Evolutionary conservation across 2,329 filamentous ascomycete species (phyloP), one percentile per base, ranked within the genome.

Genomic region (Drechslera avenae): DNA sequence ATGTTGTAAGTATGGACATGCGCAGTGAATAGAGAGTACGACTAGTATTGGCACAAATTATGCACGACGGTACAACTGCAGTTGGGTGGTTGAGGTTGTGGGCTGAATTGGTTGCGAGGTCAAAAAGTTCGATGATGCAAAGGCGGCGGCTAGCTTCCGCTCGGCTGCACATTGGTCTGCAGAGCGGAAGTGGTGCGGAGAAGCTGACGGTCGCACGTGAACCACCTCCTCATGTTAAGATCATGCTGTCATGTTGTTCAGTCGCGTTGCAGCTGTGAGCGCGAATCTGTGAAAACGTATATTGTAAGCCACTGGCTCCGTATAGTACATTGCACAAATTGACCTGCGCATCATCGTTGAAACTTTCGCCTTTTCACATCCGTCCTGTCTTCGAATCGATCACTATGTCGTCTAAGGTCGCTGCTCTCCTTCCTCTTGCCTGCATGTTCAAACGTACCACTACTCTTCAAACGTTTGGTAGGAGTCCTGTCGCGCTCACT

Each of bases 111-210:
- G 31, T 37, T 51, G 50, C 31, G 13, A 45, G 52, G 30, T 42
- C 46, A 59, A 63, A 51, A 65, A 64, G 59, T 63, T 69, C 56
- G 18, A 69, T 70, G 66, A 68, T 62, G 64, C 63, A 57, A 53
- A 57, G 62, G 60, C 44, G 40, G 50, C 55, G 31, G 42, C 41
- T 52, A 50, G 46, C 48, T 42, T 43, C 39, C 48, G 50, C 56
- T 65, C 64, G 66, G 66, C 62, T 62, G 63, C 59, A 62, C 52
- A 47, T 68, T 57, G 61, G 61, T 32, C n/a, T 42, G 32, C 35
- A 21, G 39, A 39, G 33, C 51, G 47, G 51, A 43, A 36, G 47
- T 37, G 51, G 42, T 50, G 51, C 41, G 46, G 46, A 41, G 46
- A 23, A 23, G 21, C 21, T 23, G 21, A 23, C 5, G 21, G 9